A percentile compares a stretch with the other conserved stretches of the same genome.
phyloP scores from a whole-genome alignment of 805 yeast genomes.

The Saccharomycodes ludwigii region DNA sequence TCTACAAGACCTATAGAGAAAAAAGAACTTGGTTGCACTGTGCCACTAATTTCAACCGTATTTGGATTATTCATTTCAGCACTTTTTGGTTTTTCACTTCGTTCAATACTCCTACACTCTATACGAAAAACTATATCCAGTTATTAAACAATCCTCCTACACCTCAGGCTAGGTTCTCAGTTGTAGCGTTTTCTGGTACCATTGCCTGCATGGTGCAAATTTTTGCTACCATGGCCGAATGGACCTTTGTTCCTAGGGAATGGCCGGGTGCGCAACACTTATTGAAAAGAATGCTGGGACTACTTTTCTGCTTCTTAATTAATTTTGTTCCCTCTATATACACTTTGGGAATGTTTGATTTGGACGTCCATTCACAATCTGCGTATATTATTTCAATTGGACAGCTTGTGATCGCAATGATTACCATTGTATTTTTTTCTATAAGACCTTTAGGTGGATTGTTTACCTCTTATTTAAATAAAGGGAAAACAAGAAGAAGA shows the following conservation, averaged over 20 bases:
- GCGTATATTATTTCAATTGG: conserved; percentile 34
- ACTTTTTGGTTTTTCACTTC: conserved; percentile 69
- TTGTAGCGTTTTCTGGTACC: conserved; percentile 57
- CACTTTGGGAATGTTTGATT: conserved; percentile 28
- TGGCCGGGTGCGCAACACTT: conserved; percentile 66
- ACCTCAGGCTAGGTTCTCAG: conserved; percentile 38
- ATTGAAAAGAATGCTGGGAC: conserved; percentile 31
- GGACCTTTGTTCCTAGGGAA: conserved; percentile 50
- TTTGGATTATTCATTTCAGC: conserved; percentile 67
- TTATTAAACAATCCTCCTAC: conserved; percentile 49
- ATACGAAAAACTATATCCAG: conserved; percentile 43
- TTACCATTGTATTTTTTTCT: conserved; percentile 44
- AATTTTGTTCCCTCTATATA: conserved; percentile 41
- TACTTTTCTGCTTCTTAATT: conserved; percentile 30
- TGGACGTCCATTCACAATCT: conserved; percentile 19
- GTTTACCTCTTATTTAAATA: conserved; percentile 30
- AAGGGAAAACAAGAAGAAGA: conserved; percentile 25
- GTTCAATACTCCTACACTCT: conserved; percentile 55
- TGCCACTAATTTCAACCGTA: conserved; percentile 59
- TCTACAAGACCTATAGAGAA: conserved; percentile 66
- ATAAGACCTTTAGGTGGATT: conserved; percentile 48
- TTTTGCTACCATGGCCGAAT: conserved; percentile 44
- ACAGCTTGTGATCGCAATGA: conserved; percentile 44
- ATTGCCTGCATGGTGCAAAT: conserved; percentile 46
- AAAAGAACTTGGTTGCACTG: conserved; percentile 68